phyloP scores from a whole-genome alignment of 2,329 filamentous ascomycete species.

The Grosmannia penicillata region DNA sequence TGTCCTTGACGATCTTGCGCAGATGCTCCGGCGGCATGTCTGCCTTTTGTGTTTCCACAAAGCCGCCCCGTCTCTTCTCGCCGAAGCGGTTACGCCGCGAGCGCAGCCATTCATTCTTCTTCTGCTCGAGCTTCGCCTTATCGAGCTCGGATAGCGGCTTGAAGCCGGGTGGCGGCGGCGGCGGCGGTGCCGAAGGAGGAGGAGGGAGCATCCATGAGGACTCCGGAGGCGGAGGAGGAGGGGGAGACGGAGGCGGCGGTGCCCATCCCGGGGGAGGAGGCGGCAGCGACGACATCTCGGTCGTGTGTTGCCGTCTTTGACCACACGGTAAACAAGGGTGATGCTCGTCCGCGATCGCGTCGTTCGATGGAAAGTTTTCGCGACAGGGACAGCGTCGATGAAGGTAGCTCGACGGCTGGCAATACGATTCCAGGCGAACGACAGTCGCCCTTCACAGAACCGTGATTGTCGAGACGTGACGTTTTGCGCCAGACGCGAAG shows the following conservation, averaged over 20 bases:
- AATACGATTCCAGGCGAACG: too few species aligned
- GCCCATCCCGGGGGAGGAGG: slow-evolving; percentile 46
- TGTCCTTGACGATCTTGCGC: slow-evolving; percentile 95
- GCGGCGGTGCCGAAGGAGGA: slow-evolving; percentile 36
- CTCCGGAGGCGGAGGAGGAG: slow-evolving; percentile 29
- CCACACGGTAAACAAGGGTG: background rate
- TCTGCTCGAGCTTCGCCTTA: slow-evolving; percentile 88
- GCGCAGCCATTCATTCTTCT: slow-evolving; percentile 98
- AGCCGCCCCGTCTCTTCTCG: slow-evolving; percentile 92
- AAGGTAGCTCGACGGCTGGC: too few species aligned
- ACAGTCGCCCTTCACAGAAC: too few species aligned
- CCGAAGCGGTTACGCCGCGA: slow-evolving; percentile 84
- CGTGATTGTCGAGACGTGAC: background rate
- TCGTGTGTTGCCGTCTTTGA: background rate
- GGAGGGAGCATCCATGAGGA: slow-evolving; percentile 38
- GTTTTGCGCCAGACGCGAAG: background rate
- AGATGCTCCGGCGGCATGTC: slow-evolving; percentile 98
- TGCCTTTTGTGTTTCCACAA: slow-evolving; percentile 94
- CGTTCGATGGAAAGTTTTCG: too few species aligned
- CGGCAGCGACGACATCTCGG: slow-evolving; percentile 10
- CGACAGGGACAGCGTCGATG: too few species aligned
- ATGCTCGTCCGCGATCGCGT: background rate
- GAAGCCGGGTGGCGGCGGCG: slow-evolving; percentile 77
- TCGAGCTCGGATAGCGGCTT: slow-evolving; percentile 68
- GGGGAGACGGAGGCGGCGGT: slow-evolving; percentile 30